phyloP scores from a whole-genome alignment of 257 asterid species.

The Solanum clarkiae region DNA sequence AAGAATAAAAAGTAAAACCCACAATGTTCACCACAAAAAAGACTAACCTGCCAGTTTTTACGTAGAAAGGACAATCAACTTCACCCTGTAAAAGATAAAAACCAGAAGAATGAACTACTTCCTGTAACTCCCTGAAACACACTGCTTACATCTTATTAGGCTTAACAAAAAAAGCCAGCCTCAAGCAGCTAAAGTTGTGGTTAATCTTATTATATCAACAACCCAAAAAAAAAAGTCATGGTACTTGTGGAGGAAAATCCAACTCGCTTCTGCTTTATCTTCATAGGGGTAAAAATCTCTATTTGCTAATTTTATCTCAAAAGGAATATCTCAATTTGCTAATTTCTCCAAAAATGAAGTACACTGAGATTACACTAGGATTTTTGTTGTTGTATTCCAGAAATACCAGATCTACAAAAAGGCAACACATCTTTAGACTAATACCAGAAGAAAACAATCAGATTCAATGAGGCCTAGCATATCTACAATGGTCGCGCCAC shows the following conservation, averaged over 20 bases:
- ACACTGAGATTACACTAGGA: background rate
- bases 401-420: background rate
- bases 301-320: background rate
- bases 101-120: background rate
- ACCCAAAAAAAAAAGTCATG: background rate
- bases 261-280: background rate
- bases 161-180: background rate
- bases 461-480: background rate
- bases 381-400: background rate
- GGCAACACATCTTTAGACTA: background rate
- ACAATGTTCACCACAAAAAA: slow-evolving; percentile 4
- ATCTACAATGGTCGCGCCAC: background rate
- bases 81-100: slow-evolving; percentile 58
- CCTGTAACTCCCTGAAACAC: background rate
- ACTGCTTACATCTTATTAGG: background rate
- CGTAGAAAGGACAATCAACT: slow-evolving; percentile 93
- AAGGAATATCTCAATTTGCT: background rate
- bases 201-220: background rate
- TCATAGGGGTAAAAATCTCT: background rate
- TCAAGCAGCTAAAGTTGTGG: background rate
- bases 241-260: background rate
- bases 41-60: slow-evolving; percentile 94
- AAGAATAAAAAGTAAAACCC: background rate
- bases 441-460: background rate
- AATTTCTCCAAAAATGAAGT: background rate